These are phyloP conservation scores for Pseudocercospora fuligena DNA, from an alignment of 2,329 filamentous ascomycete genomes.

Conservation along the genomic window DNA sequence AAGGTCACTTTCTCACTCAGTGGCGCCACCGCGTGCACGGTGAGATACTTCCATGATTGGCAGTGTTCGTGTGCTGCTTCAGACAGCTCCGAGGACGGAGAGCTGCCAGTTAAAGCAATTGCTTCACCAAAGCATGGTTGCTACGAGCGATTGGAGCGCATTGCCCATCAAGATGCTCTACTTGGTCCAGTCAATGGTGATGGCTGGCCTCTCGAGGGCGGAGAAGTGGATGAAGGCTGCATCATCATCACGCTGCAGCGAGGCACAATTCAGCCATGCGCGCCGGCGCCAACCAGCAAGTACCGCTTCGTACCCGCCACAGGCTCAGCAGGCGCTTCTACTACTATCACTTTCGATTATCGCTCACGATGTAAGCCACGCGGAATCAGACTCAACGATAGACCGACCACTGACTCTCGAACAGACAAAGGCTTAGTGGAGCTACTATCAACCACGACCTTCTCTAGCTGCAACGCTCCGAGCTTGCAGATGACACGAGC, in stretches of 20 bases:
- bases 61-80: background rate
- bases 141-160: constrained; percentile 13
- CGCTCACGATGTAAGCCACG: constrained; percentile 10
- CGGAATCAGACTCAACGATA: no score
- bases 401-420: background rate
- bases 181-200: constrained; percentile 11
- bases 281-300: background rate
- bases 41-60: constrained; percentile 8
- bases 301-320: constrained; percentile 12
- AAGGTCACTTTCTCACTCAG: constrained; percentile 11
- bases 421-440: constrained; percentile 18
- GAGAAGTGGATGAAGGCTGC: constrained; percentile 12
- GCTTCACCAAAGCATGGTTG: constrained; percentile 7
- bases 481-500: constrained; percentile 11
- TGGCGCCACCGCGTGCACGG: background rate
- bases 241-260: constrained; percentile 18
- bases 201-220: constrained; percentile 11
- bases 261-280: background rate
- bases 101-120: background rate
- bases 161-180: constrained; percentile 2
- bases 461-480: constrained; percentile 1
- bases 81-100: background rate
- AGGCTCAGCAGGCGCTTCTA: constrained; percentile 8
- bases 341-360: constrained; percentile 14
- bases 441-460: constrained; percentile 14